Base-by-base conservation (phyloP, 306 rosid genomes). In the Lathyrus oleraceus region DNA sequence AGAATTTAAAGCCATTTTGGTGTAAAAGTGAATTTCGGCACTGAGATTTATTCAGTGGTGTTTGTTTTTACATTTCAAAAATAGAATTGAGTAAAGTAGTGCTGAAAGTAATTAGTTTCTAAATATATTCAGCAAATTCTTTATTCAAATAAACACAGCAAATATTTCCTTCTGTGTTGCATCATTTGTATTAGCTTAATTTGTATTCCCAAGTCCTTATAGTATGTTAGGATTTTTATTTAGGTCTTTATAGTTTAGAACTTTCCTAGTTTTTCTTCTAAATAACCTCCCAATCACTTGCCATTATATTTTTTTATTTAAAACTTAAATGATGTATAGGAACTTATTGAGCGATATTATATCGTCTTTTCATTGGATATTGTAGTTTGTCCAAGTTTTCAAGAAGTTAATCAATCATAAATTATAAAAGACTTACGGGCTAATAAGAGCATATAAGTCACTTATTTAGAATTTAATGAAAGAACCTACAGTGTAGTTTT, bases 11-110 rank as follows among this genome's bases (percentile, higher is more conserved):
- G 11, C 21, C 78, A 39, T 51, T 39, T 52, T 27, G 52, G 52
- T 59, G 59, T 60, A 70, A 59, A 57, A 65, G 36, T 65, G 57
- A 65, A 16, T 30, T 62, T 19, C 35, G n/a, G 32, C 70, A 21
- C 20, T 69, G 49, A 17, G 40, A 45, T 28, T 39, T 8, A 61
- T 61, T 17, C 15, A 14, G 52, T 10, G 11, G 49, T 58, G 71
- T 30, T 30, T 63, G 17, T 65, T 61, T 64, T n/a, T 43, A 63
- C 28, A 35, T 45, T 17, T 11, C 8, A 21, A 32, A 43, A 57
- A 6, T 13, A 61, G 13, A 69, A 51, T 38, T 28, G 15, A 40
- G 52, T 43, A 12, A 48, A 58, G 69, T 61, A 51, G 17, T 23
- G n/a, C 56, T 54, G 59, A 35, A 70, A 53, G 11, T 64, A 44